Conservation (phyloP, 2,329 filamentous ascomycete species). For the Fusarium sarcochroum region DNA sequence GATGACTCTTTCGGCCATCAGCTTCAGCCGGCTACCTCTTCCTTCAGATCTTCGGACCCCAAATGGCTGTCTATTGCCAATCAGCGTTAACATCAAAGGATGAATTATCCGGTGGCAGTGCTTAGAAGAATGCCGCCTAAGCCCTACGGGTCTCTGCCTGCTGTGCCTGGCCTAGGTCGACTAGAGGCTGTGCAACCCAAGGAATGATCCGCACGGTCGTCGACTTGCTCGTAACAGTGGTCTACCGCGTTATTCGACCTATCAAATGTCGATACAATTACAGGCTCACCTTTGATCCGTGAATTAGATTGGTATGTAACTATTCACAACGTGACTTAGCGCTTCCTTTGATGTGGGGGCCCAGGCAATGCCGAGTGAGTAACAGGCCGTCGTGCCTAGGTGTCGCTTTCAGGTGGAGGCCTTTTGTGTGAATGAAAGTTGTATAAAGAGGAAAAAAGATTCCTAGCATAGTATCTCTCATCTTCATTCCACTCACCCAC, state of each 20-base stretch:
- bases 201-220: not conserved
- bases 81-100: no score
- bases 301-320: not conserved
- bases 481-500: not conserved
- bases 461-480: not conserved
- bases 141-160: constrained; percentile 17
- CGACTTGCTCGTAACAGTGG: constrained; percentile 4
- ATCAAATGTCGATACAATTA: not conserved
- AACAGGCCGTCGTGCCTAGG: constrained; percentile 22
- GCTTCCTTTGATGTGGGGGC: not conserved
- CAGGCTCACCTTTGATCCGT: not conserved
- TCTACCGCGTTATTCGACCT: constrained; percentile 1
- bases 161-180: constrained; percentile 22
- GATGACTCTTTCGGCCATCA: constrained; percentile 9
- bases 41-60: not conserved
- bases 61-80: no score
- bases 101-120: not conserved
- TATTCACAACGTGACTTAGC: not conserved
- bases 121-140: constrained; percentile 6
- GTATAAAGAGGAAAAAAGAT: constrained; percentile 15
- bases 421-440: not conserved
- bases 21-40: not conserved
- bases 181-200: constrained; percentile 18
- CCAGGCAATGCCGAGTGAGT: constrained; percentile 31
- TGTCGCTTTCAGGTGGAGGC: constrained; percentile 8